A percentile compares a stretch with the other conserved stretches of the same genome.
These are phyloP conservation scores for Solanum megistacrolobum DNA, from an alignment of 257 asterid genomes.

Conservation along the genomic window DNA sequence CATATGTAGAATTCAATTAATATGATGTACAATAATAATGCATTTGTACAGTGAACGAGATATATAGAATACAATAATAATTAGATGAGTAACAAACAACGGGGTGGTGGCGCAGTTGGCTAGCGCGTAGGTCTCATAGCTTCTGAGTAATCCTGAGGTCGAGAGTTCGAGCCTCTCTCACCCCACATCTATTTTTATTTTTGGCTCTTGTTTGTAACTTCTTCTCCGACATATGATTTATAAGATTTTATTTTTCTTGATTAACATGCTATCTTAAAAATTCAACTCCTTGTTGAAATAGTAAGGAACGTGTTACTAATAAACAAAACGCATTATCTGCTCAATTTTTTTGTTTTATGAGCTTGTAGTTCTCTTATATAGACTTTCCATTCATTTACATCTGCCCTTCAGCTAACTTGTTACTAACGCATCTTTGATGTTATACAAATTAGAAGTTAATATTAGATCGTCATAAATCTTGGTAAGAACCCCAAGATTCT, in stretches of 20 bases:
- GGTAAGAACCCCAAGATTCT: neutral
- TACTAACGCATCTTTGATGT: neutral
- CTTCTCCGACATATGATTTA: too few relatives aligned
- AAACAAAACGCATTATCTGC: too few relatives aligned
- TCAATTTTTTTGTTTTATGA: too few relatives aligned
- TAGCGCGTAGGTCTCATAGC: constrained; percentile 99
- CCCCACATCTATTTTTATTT: constrained; percentile 12
- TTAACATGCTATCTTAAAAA: neutral
- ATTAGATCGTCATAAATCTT: neutral
- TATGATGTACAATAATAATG: too few relatives aligned
- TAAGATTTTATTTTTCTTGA: neutral
- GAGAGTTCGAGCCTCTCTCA: constrained; percentile 94
- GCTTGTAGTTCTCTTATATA: too few relatives aligned
- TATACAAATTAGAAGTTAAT: neutral
- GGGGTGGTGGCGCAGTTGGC: constrained; percentile 99
- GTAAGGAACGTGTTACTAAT: too few relatives aligned
- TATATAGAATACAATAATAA: too few relatives aligned
- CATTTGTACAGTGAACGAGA: too few relatives aligned
- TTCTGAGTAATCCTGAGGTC: constrained; percentile 77
- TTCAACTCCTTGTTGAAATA: neutral
- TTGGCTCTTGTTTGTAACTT: neutral
- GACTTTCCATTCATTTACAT: too few relatives aligned
- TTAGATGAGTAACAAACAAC: too few relatives aligned
- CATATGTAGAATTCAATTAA: too few relatives aligned
- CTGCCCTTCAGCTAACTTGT: neutral